These are phyloP conservation scores for Scleroderma citrinum DNA, from an alignment of 768 basidiomycete species.

Conservation along the genomic window DNA sequence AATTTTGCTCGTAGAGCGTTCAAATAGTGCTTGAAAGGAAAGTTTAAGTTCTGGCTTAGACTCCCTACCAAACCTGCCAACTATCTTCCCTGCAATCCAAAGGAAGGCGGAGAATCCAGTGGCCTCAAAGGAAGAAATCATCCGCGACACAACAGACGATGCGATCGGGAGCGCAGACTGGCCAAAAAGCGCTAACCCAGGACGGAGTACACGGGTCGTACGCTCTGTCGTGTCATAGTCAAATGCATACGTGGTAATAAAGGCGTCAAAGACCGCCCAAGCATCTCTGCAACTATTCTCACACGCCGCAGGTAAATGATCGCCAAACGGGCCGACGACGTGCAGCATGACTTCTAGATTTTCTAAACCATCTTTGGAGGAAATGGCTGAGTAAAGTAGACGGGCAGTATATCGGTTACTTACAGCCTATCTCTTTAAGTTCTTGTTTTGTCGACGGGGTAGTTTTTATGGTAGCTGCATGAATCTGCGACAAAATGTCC, in stretches of 20 bases:
- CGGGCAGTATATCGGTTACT: constrained; percentile 21
- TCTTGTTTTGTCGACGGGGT: constrained; percentile 63
- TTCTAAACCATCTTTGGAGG: constrained; percentile 73
- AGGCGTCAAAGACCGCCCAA: constrained; percentile 77
- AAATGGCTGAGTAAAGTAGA: constrained; percentile 7
- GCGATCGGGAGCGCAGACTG: constrained; percentile 58
- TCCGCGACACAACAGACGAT: constrained; percentile 63
- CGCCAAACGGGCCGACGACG: constrained; percentile 76
- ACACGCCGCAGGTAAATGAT: constrained; percentile 77
- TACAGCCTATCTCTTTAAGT: constrained; percentile 61
- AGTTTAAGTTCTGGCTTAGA: constrained; percentile 48
- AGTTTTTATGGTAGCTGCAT: constrained; percentile 51
- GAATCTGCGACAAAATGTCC: constrained; percentile 77
- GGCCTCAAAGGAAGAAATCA: constrained; percentile 72
- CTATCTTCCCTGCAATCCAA: constrained; percentile 89
- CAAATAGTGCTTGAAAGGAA: constrained; percentile 62
- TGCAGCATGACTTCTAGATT: constrained; percentile 90
- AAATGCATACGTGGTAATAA: constrained; percentile 73
- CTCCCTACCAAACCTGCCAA: constrained; percentile 70
- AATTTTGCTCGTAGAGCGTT: constrained; percentile 68
- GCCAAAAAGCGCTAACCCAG: constrained; percentile 80
- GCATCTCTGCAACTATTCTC: constrained; percentile 71
- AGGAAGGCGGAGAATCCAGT: constrained; percentile 83
- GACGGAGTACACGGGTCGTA: constrained; percentile 75
- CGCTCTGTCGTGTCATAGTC: constrained; percentile 78